Percentiles rank a stretch among this genome's conserved stretches.
Conservation (phyloP, 2,329 filamentous ascomycete species). For the Aspergillus fumigatiaffinis region DNA sequence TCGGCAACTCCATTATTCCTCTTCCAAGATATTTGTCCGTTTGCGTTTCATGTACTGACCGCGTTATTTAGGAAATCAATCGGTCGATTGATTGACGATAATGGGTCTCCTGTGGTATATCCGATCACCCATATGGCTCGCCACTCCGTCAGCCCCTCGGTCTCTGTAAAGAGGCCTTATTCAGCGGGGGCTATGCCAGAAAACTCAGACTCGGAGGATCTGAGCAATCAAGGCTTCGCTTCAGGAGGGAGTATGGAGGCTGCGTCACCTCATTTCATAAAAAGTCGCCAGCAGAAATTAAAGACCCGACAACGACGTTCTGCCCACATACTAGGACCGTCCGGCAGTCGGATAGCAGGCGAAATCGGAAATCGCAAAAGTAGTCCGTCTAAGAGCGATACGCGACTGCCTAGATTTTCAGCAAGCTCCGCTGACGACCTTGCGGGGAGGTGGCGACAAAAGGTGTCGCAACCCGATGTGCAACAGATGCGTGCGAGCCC, state of each 20-base stretch:
- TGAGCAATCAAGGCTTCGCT: constrained; percentile 8
- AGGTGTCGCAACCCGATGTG: constrained; percentile 3
- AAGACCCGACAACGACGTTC: constrained; percentile 4
- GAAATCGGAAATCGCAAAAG: constrained; percentile 10
- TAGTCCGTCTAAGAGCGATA: constrained; percentile 7
- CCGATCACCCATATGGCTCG: constrained; percentile 14
- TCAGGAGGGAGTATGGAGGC: background rate
- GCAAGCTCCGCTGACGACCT: constrained; percentile 7
- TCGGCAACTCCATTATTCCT: background rate
- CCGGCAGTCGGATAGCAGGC: constrained; percentile 7
- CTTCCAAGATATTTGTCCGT: background rate
- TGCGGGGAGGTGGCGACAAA: constrained; percentile 1
- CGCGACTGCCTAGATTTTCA: constrained; percentile 8
- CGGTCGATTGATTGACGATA: constrained; percentile 10
- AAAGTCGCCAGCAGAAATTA: constrained; percentile 7
- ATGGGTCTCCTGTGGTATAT: constrained; percentile 11
- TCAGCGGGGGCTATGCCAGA: constrained; percentile 11
- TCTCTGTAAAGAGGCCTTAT: constrained; percentile 11
- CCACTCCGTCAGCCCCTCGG: constrained; percentile 14
- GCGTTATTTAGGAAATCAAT: constrained; percentile 6
- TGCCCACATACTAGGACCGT: constrained; percentile 5
- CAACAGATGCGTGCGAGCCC: constrained; percentile 10
- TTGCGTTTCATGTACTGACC: background rate
- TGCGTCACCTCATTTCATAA: constrained; percentile 4
- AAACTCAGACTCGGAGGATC: constrained; percentile 9